Evolutionary conservation across 768 basidiomycete genomes (phyloP).

Genomic region (Lepiota brunneoincarnata): DNA sequence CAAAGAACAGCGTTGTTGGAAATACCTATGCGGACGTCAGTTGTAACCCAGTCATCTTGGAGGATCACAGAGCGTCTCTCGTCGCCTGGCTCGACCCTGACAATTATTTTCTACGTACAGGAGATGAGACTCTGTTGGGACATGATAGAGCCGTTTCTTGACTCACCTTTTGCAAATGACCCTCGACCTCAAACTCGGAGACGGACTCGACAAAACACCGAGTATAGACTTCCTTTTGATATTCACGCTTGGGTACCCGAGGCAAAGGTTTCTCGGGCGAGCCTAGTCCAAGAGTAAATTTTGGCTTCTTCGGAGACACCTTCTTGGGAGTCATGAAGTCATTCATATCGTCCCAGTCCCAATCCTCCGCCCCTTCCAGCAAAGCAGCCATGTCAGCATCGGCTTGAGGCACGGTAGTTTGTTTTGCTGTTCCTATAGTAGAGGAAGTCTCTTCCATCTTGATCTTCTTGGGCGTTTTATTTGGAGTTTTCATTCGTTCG

Average conservation of each 20-base stretch:
- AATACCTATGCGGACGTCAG: conserved; percentile 60
- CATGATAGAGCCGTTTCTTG: not conserved
- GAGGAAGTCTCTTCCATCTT: not conserved
- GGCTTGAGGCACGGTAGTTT: conserved; percentile 20
- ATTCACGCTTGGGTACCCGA: conserved; percentile 15
- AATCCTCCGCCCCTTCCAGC: conserved; percentile 64
- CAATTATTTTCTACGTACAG: conserved; percentile 45
- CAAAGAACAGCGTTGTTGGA: not conserved
- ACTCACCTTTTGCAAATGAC: conserved; percentile 41
- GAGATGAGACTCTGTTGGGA: not conserved
- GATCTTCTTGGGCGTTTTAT: not conserved
- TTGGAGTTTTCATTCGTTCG: conserved; percentile 13
- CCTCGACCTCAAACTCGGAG: conserved; percentile 26
- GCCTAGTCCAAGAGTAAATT: conserved; percentile 7
- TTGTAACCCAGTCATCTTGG: conserved; percentile 74
- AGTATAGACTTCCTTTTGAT: conserved; percentile 37
- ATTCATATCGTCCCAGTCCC: conserved; percentile 58
- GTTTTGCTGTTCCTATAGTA: conserved; percentile 18
- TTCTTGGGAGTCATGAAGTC: conserved; percentile 54
- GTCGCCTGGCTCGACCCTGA: conserved; percentile 37
- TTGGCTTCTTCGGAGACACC: conserved; percentile 24
- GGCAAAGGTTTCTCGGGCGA: conserved; percentile 9
- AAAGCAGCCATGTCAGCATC: conserved; percentile 47
- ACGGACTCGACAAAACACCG: conserved; percentile 57
- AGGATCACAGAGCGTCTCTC: conserved; percentile 54